These are phyloP conservation scores for Oryza rufipogon DNA, from an alignment of 176 grass and related monocot genomes.

Conservation along the genomic window DNA sequence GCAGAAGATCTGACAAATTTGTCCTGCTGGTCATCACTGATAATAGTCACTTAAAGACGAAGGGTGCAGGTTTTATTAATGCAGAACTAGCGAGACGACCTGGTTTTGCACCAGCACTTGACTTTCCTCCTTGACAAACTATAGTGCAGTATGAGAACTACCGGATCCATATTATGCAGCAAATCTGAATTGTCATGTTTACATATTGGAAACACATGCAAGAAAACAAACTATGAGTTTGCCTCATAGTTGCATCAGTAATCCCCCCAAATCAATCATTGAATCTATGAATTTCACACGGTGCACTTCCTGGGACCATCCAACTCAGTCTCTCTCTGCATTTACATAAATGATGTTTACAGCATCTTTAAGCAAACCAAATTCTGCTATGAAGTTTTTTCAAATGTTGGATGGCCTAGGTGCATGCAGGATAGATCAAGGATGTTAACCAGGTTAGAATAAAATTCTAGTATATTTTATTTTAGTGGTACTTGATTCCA, in stretches of 20 bases:
- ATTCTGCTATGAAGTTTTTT: conserved; percentile 17
- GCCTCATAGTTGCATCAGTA: conserved; percentile 20
- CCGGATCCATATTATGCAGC: conserved; percentile 5
- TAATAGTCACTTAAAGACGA: conserved; percentile 35
- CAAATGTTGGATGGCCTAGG: conserved; percentile 3
- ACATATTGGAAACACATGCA: conserved; percentile 26
- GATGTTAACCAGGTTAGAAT: conserved; percentile 25
- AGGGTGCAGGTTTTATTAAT: conserved; percentile 45
- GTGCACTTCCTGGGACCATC: conserved; percentile 9
- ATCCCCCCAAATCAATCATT: conserved; percentile 14
- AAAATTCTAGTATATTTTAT: not conserved
- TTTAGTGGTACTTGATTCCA: not conserved
- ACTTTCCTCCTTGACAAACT: conserved; percentile 50
- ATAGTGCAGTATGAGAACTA: conserved; percentile 17
- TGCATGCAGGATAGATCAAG: conserved; percentile 31
- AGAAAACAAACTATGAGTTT: not conserved
- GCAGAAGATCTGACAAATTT: conserved; percentile 37
- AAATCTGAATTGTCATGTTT: conserved; percentile 20
- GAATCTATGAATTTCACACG: conserved; percentile 20
- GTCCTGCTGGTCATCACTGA: conserved; percentile 55
- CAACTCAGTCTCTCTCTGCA: conserved; percentile 3
- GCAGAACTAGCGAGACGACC: conserved; percentile 31
- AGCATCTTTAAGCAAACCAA: conserved; percentile 21
- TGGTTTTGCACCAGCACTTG: conserved; percentile 16
- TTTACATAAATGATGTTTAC: conserved; percentile 18